Percentiles rank a stretch among this genome's conserved stretches.
These are phyloP conservation scores for Achlya hypogyna DNA, from an alignment of 352 stramenopile species.

Conservation along the genomic window DNA sequence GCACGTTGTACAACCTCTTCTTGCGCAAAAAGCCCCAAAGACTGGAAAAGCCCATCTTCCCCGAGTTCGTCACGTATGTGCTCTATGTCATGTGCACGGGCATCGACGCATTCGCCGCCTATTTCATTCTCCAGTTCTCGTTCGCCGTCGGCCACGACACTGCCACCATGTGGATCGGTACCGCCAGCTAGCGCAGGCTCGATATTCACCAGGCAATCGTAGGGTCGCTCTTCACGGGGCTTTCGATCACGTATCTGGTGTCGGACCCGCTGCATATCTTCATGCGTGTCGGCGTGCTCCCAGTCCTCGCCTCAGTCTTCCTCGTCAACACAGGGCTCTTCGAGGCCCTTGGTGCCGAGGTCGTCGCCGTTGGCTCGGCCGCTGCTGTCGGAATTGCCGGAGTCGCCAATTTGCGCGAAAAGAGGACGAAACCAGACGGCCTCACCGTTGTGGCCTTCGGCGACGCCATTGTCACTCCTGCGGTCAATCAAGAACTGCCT, in stretches of 20 bases:
- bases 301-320: constrained; percentile 42
- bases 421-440: neutral
- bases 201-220: neutral
- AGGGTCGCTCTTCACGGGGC: neutral
- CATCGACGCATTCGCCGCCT: constrained; percentile 49
- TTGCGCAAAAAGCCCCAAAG: constrained; percentile 42
- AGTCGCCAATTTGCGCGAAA: constrained; percentile 27
- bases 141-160: constrained; percentile 36
- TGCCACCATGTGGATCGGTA: constrained; percentile 48
- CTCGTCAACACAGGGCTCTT: constrained; percentile 51
- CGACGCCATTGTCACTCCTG: no score
- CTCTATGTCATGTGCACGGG: constrained; percentile 49
- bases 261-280: constrained; percentile 64
- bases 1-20: constrained; percentile 64
- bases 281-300: constrained; percentile 61
- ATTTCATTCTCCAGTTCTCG: constrained; percentile 64
- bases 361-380: constrained; percentile 34
- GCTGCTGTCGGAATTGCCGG: constrained; percentile 37
- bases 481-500: no score
- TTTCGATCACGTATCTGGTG: constrained; percentile 42
- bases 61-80: constrained; percentile 64
- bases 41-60: constrained; percentile 48
- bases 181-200: constrained; percentile 24
- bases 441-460: no score
- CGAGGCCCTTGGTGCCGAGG: constrained; percentile 36